Conservation (phyloP, 164 flowering plant species). For the Tetracentron sinense region DNA sequence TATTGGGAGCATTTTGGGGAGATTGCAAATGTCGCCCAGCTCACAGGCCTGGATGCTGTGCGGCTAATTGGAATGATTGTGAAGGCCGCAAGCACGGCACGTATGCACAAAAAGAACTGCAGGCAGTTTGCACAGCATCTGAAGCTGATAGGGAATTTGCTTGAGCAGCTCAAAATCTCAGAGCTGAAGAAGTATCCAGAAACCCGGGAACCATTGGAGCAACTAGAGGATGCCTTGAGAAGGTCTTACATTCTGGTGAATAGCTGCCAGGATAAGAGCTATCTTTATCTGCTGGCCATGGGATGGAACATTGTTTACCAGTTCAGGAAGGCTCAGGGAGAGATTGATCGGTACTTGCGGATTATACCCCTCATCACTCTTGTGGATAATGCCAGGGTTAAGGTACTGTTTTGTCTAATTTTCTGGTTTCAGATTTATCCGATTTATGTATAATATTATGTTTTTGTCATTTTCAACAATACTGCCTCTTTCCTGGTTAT, state of each 20-base stretch:
- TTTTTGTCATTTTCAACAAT: neutral
- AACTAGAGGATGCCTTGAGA: slow-evolving; percentile 88
- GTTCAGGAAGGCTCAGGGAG: slow-evolving; percentile 83
- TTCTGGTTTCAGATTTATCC: neutral
- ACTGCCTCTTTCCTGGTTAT: neutral
- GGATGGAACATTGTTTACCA: slow-evolving; percentile 97
- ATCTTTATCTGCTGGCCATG: slow-evolving; percentile 86
- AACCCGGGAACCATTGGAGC: slow-evolving; percentile 92
- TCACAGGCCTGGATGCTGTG: slow-evolving; percentile 77
- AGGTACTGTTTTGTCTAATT: slow-evolving; percentile 43
- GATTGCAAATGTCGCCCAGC: slow-evolving; percentile 73
- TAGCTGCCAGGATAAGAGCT: slow-evolving; percentile 93
- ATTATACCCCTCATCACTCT: slow-evolving; percentile 88
- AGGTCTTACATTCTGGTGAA: slow-evolving; percentile 76
- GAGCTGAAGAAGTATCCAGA: slow-evolving; percentile 90
- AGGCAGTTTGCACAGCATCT: slow-evolving; percentile 86
- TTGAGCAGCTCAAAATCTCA: slow-evolving; percentile 81
- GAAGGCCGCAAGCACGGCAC: slow-evolving; percentile 82
- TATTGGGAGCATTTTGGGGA: slow-evolving; percentile 75
- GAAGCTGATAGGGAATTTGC: slow-evolving; percentile 85
- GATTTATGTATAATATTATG: too few species aligned
- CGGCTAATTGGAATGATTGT: slow-evolving; percentile 71
- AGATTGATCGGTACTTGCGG: slow-evolving; percentile 81
- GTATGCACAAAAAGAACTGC: slow-evolving; percentile 96
- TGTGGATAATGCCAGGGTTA: slow-evolving; percentile 83